Base-by-base conservation (phyloP, 2,329 filamentous ascomycete species). In the Clarireedia homoeocarpa region DNA sequence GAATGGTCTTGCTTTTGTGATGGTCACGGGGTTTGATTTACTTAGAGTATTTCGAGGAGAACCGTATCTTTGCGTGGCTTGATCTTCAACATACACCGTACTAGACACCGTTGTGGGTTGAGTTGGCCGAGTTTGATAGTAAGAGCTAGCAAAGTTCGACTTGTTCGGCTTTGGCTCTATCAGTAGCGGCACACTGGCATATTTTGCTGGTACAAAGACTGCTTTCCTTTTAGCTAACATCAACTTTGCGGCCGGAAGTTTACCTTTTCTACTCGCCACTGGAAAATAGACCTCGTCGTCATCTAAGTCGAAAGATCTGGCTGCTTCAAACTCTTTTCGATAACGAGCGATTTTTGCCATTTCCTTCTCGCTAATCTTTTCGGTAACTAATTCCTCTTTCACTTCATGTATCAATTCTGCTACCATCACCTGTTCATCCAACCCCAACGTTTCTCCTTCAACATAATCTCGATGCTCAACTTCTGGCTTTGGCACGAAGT, bases 1-100 rank as follows among this genome's bases (percentile, higher is more conserved):
- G 30, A 55, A 55, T 2, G 53, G 46, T 44, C 53, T 55, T 51
- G 47, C 53, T n/a, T 48, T 48, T 15, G 30, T 46, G 34, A 24
- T 36, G 10, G 30, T 12, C 4, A 12, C 30, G 30, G 30, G 5
- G 7, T 30, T 42, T 17, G 53, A 27, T 20, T 51, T 55, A 15
- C 53, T 55, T 9, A 42, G 53, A 12, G 46, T 34, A 6, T 27
- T 42, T 27, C 26, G 53, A 44, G 53, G 46, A 26, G 53, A 44
- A 14, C n/a, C 53, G 27, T 24, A 45, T 39, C 26, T 50, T n/a
- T 14, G 36, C 23, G 38, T 38, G 7, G 6, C 20, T 24, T 24
- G 17, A 6, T 10, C 17, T 24, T 14, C 17, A 5, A 20, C 14
- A 51, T 38, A 42, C 23, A 26, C 45, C 7, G 9, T 26, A 5